Evolutionary conservation across 495 filamentous ascomycete genomes (phyloP), one percentile per base, ranked within the genome.

Genomic region (Penicillium simplicissimum): DNA sequence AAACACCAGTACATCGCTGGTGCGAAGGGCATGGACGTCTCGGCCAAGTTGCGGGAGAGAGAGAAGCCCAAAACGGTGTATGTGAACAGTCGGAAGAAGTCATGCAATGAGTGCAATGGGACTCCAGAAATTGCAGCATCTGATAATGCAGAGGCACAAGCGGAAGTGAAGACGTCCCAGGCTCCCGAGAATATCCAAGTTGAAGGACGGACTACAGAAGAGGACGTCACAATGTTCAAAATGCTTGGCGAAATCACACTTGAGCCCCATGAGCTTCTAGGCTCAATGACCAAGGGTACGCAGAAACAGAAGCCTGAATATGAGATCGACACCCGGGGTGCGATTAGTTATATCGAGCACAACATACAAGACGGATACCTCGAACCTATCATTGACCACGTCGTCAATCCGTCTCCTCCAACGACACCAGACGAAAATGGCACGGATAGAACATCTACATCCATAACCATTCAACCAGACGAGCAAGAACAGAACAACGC

Each of bases 1-100:
- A 90, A 86, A 66, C 85, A 89, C 52, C 85, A 87, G 60, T 96
- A 96, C 67, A 93, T 97, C 67, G 82, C 82, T 35, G 92, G 92
- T 5, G 94, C 95, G 7, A 90, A 88, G 68, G 82, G 80, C 15
- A 90, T 95, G 76, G 95, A 98, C 75, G 77, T 90, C 2, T 77
- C 85, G 47, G 92, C 92, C 11, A 86, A 85, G 45, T 70, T 96
- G 48, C 85, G 85, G 1, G 79, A 87, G 61, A 86, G 83, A 73
- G 84, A 89, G 33, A 61, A 63, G 59, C 84, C 84, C 65, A 72
- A 74, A 47, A 69, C 57, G 31, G 74, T 88, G 3, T 83, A 62
- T 35, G 60, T 87, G 74, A 81, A 88, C 55, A 92, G 95, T 65
- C 91, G 93, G 71, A 94, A 93, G 72, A 73, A 85, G 23, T 87